Evolutionary conservation across 108 stramenopile genomes (phyloP).

Genomic region (Skeletonema tropicum): DNA sequence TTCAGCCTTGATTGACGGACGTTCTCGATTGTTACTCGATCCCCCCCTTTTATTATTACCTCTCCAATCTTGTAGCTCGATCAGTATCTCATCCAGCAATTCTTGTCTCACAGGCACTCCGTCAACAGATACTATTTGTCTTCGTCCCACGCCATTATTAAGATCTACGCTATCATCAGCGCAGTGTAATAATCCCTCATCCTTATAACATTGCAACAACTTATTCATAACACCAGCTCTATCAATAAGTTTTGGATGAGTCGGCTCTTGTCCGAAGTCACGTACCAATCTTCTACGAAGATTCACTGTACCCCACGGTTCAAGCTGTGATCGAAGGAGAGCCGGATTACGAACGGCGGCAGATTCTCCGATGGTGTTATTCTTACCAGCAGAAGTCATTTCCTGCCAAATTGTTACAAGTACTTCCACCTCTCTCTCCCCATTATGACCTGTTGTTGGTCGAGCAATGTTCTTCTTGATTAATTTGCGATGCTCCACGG

Average conservation of each 20-base stretch:
- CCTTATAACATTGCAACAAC: constrained; percentile 25
- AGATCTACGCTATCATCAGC: not conserved
- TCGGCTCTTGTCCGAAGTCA: constrained; percentile 36
- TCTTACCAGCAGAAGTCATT: not conserved
- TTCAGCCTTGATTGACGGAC: constrained; percentile 36
- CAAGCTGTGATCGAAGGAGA: constrained; percentile 42
- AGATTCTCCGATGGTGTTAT: constrained; percentile 16
- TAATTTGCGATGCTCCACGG: constrained; percentile 20
- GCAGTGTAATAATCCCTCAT: constrained; percentile 14
- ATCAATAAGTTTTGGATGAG: constrained; percentile 11
- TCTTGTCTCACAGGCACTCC: constrained; percentile 32
- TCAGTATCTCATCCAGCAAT: constrained; percentile 18
- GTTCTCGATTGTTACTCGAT: constrained; percentile 18
- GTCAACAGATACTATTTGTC: constrained; percentile 14
- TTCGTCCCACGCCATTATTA: constrained; percentile 15
- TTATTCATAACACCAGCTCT: constrained; percentile 37
- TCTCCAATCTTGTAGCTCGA: constrained; percentile 28
- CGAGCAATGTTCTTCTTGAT: constrained; percentile 3
- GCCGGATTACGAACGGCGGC: constrained; percentile 37
- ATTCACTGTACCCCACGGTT: constrained; percentile 37
- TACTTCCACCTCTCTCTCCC: constrained; percentile 5
- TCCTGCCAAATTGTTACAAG: constrained; percentile 30
- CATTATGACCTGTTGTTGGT: not conserved
- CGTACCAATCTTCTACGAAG: constrained; percentile 34
- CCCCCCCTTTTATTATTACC: constrained; percentile 19